phyloP scores from a whole-genome alignment of 495 filamentous ascomycete species.

The Bacidia rubella region DNA sequence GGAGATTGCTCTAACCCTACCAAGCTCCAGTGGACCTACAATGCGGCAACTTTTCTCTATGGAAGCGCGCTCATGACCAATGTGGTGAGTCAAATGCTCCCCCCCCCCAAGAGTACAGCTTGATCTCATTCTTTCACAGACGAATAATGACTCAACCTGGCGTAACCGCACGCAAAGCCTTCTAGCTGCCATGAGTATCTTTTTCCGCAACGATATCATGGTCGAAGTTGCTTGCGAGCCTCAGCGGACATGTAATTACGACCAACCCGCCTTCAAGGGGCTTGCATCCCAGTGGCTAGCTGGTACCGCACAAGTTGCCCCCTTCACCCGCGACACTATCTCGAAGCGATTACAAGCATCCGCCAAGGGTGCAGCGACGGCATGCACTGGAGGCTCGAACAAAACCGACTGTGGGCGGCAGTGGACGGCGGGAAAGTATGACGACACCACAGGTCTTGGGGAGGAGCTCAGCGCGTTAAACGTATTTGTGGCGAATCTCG shows the following conservation, averaged over 20 bases:
- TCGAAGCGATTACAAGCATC: slow-evolving; percentile 41
- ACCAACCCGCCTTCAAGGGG: slow-evolving; percentile 64
- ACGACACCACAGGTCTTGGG: slow-evolving; percentile 37
- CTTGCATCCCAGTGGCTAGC: slow-evolving; percentile 61
- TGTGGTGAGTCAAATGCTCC: slow-evolving; percentile 27
- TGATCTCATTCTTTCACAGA: no score
- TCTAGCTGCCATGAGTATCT: slow-evolving; percentile 36
- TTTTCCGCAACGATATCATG: slow-evolving; percentile 48
- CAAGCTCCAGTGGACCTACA: slow-evolving; percentile 62
- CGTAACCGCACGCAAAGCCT: slow-evolving; percentile 41
- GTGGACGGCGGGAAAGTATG: slow-evolving; percentile 35
- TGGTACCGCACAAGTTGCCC: slow-evolving; percentile 50
- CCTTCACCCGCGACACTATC: slow-evolving; percentile 43
- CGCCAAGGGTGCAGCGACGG: slow-evolving; percentile 45
- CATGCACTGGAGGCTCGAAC: slow-evolving; percentile 41
- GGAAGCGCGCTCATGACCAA: slow-evolving; percentile 73
- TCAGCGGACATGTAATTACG: slow-evolving; percentile 48
- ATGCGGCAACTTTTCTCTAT: slow-evolving; percentile 57
- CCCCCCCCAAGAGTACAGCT: slow-evolving; percentile 10
- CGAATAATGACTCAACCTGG: slow-evolving; percentile 38
- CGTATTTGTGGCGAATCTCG: slow-evolving; percentile 38
- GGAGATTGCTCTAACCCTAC: slow-evolving; percentile 46
- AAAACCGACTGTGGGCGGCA: slow-evolving; percentile 37
- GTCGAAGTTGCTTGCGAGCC: slow-evolving; percentile 60
- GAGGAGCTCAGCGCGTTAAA: slow-evolving; percentile 62